Evolutionary conservation across 805 yeast species (phyloP).

Genomic region (Candida cerambycidarum): DNA sequence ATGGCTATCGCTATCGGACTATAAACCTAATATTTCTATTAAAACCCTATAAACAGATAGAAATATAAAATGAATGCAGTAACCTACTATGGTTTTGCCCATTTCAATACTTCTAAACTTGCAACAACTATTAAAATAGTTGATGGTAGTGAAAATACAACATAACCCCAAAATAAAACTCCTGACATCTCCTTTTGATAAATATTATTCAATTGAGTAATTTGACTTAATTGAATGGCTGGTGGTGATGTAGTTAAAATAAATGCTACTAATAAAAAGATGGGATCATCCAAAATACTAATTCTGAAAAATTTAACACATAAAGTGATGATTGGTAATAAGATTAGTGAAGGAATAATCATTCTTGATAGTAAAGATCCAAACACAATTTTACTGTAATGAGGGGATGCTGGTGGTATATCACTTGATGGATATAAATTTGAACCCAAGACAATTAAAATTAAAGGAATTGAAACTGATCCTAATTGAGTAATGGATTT

Average conservation of each 20-base stretch:
- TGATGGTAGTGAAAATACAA: conserved; percentile 69
- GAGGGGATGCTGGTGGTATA: conserved; percentile 62
- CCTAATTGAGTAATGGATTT: conserved; percentile 66
- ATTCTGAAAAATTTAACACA: conserved; percentile 63
- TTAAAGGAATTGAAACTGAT: conserved; percentile 73
- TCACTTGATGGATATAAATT: conserved; percentile 69
- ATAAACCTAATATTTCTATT: too few species aligned
- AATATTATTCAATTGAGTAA: conserved; percentile 71
- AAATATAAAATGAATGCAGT: too few species aligned
- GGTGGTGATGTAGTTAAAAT: conserved; percentile 78
- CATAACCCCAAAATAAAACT: conserved; percentile 81
- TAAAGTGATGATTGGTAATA: conserved; percentile 65
- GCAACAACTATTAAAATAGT: conserved; percentile 71
- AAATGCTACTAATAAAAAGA: conserved; percentile 73
- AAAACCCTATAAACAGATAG: neutral
- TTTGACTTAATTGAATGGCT: conserved; percentile 79
- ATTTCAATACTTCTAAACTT: conserved; percentile 58
- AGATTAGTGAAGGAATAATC: conserved; percentile 69
- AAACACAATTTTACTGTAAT: conserved; percentile 60
- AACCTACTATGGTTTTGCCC: conserved; percentile 32
- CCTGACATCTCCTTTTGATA: conserved; percentile 84
- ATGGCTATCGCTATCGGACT: too few species aligned
- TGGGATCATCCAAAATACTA: conserved; percentile 78
- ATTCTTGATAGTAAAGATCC: conserved; percentile 75
- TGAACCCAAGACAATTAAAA: conserved; percentile 75